Percentiles rank a stretch among this genome's conserved stretches.
phyloP scores from a whole-genome alignment of 306 rosid genomes.

The Coriaria nepalensis region DNA sequence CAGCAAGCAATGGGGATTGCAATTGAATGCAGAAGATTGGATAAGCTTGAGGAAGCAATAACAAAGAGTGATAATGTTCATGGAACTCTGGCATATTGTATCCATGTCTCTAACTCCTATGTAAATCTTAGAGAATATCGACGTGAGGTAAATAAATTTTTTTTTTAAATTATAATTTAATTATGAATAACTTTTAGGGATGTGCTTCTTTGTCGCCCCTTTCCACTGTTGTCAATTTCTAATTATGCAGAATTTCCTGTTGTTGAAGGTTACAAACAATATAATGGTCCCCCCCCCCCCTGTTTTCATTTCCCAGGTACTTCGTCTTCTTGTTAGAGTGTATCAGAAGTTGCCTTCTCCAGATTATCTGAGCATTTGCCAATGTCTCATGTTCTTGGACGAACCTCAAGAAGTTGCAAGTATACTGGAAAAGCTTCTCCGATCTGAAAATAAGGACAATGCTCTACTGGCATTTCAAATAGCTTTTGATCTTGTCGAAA shows the following conservation, averaged over 20 bases:
- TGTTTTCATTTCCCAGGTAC: constrained; percentile 41
- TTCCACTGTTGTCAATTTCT: no score
- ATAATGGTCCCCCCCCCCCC: not conserved
- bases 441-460: constrained; percentile 81
- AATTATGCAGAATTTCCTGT: no score
- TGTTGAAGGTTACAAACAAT: not conserved
- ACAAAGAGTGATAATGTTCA: constrained; percentile 85
- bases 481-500: constrained; percentile 92
- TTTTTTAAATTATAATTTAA: no score
- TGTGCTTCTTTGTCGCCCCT: no score
- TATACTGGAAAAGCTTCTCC: constrained; percentile 78
- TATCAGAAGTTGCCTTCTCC: constrained; percentile 89
- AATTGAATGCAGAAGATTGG: constrained; percentile 92
- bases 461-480: constrained; percentile 89
- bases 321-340: constrained; percentile 85
- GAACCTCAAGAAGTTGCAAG: constrained; percentile 84
- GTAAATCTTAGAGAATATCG: constrained; percentile 90
- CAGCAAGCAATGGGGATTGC: constrained; percentile 99
- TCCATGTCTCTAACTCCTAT: constrained; percentile 72
- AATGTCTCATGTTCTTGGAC: constrained; percentile 93
- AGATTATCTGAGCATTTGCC: constrained; percentile 92
- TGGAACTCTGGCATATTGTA: constrained; percentile 89
- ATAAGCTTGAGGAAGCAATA: constrained; percentile 96
- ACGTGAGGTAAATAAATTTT: constrained; percentile 43
- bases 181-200: no score